phyloP scores from a whole-genome alignment of 768 basidiomycete genomes.

The Kwoniella sp. region DNA sequence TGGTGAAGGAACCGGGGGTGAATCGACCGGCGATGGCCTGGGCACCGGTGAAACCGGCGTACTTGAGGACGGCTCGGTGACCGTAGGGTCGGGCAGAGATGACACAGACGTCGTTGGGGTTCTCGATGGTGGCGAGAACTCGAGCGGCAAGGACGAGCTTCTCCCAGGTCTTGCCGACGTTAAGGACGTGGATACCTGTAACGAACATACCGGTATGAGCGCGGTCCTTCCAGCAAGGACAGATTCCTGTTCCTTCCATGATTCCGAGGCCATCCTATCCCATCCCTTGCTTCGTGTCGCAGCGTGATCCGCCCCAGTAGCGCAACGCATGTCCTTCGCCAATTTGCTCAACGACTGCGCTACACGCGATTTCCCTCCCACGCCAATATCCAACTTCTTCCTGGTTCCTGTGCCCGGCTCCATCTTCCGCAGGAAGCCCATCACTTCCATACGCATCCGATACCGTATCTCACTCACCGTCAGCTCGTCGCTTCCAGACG shows the following conservation, averaged over 20 bases:
- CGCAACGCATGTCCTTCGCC: too few relatives aligned
- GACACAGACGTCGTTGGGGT: conserved; percentile 96
- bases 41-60: conserved; percentile 94
- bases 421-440: neutral
- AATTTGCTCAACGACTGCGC: neutral
- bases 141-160: conserved; percentile 98
- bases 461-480: conserved; percentile 66
- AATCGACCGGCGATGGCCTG: conserved; percentile 99
- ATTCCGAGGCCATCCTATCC: neutral
- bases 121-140: conserved; percentile 94
- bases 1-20: conserved; percentile 98
- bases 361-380: neutral
- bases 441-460: too few relatives aligned
- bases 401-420: neutral
- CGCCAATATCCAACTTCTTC: neutral
- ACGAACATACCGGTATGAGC: neutral
- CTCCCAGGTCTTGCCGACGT: conserved; percentile 99
- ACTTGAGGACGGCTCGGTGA: conserved; percentile 99
- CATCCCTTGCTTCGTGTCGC: neutral
- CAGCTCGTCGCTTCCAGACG: conserved; percentile 93
- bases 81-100: conserved; percentile 98
- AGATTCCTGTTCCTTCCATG: neutral
- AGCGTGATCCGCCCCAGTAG: neutral
- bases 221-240: neutral
- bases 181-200: conserved; percentile 89